phyloP scores from a whole-genome alignment of 257 asterid genomes.

The Jaltomata sinuosa region DNA sequence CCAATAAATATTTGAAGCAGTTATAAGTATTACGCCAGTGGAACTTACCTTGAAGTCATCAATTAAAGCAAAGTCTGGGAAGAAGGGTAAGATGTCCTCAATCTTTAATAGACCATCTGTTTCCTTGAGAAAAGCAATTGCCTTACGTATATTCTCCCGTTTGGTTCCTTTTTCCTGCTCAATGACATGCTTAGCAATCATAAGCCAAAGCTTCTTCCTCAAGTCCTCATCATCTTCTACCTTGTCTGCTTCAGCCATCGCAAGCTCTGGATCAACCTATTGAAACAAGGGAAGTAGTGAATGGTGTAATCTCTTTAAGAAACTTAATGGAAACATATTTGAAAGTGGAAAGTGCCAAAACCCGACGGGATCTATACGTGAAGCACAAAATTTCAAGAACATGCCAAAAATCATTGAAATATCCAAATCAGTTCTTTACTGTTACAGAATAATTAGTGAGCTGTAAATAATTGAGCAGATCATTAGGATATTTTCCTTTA shows the following conservation, averaged over 20 bases:
- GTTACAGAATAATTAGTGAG: too few relatives aligned
- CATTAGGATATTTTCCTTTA: too few relatives aligned
- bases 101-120: conserved; percentile 94
- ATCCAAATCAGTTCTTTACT: not conserved
- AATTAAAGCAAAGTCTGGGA: conserved; percentile 90
- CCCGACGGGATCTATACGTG: not conserved
- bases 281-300: not conserved
- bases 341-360: not conserved
- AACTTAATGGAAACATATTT: not conserved
- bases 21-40: not conserved
- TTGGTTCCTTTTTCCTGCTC: conserved; percentile 95
- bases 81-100: conserved; percentile 94
- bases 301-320: not conserved
- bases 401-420: not conserved
- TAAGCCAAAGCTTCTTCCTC: conserved; percentile 94
- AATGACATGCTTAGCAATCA: conserved; percentile 96
- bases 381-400: not conserved
- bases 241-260: conserved; percentile 99
- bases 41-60: conserved; percentile 84
- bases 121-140: conserved; percentile 97
- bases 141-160: conserved; percentile 95
- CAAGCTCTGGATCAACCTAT: conserved; percentile 95
- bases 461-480: too few relatives aligned
- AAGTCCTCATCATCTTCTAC: conserved; percentile 98
- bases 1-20: not conserved